Conservation (phyloP, 192 early-diverging fungal genomes). For the Pilobolus umbonatus region DNA sequence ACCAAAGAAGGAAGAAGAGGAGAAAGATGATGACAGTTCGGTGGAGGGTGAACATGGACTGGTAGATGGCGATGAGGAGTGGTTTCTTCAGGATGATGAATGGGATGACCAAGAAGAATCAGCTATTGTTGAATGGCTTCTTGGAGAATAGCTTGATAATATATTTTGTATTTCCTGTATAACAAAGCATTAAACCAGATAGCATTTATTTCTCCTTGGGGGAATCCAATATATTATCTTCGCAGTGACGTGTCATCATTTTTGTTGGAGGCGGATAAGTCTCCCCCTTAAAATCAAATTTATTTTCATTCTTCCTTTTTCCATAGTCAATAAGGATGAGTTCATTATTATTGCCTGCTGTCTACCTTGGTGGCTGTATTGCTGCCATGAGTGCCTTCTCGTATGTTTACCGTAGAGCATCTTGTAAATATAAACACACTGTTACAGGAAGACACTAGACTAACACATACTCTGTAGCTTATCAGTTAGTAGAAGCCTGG, state of each 20-base stretch:
- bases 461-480: constrained; percentile 12
- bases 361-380: constrained; percentile 38
- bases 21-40: neutral
- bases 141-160: constrained; percentile 16
- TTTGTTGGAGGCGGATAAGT: too few species aligned
- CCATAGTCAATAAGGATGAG: constrained; percentile 10
- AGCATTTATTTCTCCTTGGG: too few species aligned
- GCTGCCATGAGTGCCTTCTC: constrained; percentile 38
- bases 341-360: constrained; percentile 29
- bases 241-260: too few species aligned
- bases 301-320: neutral
- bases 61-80: constrained; percentile 38
- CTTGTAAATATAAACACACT: constrained; percentile 18
- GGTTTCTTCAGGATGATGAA: constrained; percentile 38
- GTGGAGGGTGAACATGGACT: constrained; percentile 21
- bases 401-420: constrained; percentile 30
- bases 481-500: constrained; percentile 60
- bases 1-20: neutral
- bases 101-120: constrained; percentile 32
- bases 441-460: neutral
- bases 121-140: constrained; percentile 34
- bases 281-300: neutral
- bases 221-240: too few species aligned
- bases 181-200: too few species aligned
- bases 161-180: too few species aligned